phyloP scores from a whole-genome alignment of 106 monocot species.

The Dendrobium officinale region DNA sequence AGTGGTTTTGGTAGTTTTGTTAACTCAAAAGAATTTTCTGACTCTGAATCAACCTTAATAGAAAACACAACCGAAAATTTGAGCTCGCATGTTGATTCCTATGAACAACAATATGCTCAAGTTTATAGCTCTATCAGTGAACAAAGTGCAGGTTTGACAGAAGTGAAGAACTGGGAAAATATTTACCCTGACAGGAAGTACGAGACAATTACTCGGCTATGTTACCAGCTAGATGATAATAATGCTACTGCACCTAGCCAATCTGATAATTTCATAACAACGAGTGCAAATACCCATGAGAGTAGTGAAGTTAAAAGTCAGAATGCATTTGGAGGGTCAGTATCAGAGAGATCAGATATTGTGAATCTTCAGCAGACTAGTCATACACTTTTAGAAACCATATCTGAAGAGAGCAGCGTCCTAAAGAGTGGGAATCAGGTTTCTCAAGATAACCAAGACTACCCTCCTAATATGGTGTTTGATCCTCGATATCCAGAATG shows the following conservation, averaged over 20 bases:
- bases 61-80: conserved; percentile 22
- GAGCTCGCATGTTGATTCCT: conserved; percentile 7
- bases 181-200: conserved; percentile 96
- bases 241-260: conserved; percentile 16
- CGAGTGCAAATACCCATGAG: conserved; percentile 7
- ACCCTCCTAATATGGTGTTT: conserved; percentile 94
- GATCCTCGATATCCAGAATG: conserved; percentile 91
- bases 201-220: conserved; percentile 41
- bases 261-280: conserved; percentile 12
- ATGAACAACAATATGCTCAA: conserved; percentile 15
- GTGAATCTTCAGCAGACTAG: conserved; percentile 36
- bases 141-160: conserved; percentile 24
- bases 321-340: conserved; percentile 3
- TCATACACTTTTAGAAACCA: conserved; percentile 38
- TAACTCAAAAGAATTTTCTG: neutral
- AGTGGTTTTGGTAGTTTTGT: conserved; percentile 11
- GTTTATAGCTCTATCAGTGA: conserved; percentile 5
- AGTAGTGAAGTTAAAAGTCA: neutral
- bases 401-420: conserved; percentile 35
- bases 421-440: conserved; percentile 26
- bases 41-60: neutral
- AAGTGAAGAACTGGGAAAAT: conserved; percentile 68
- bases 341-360: conserved; percentile 20
- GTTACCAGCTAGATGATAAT: conserved; percentile 53
- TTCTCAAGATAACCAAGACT: conserved; percentile 33